These are phyloP conservation scores for Nepenthes gracilis DNA, from an alignment of 148 eudicot species.

Conservation along the genomic window DNA sequence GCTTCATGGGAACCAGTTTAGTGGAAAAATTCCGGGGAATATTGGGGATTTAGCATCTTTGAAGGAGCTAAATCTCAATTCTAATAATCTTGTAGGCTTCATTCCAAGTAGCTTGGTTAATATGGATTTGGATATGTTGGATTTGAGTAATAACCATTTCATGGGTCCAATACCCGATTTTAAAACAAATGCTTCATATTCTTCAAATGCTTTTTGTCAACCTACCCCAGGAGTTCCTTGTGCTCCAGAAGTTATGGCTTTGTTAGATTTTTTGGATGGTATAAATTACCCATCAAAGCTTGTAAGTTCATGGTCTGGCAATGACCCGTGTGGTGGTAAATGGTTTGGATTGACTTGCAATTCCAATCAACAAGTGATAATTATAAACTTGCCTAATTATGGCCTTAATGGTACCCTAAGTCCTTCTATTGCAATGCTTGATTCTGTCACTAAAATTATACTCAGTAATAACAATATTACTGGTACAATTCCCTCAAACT, in stretches of 20 bases:
- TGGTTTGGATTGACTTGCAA: slow-evolving; percentile 83
- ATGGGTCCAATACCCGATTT: slow-evolving; percentile 82
- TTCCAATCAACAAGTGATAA: slow-evolving; percentile 34
- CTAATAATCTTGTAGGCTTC: slow-evolving; percentile 69
- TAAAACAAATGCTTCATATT: slow-evolving; percentile 50
- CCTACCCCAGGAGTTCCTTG: slow-evolving; percentile 46
- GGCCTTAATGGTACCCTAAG: slow-evolving; percentile 71
- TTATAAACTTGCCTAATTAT: slow-evolving; percentile 52
- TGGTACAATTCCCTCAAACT: slow-evolving; percentile 64
- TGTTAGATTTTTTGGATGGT: slow-evolving; percentile 61
- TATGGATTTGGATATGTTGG: slow-evolving; percentile 40
- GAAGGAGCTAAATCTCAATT: slow-evolving; percentile 64
- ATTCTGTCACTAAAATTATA: slow-evolving; percentile 39
- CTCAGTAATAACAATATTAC: slow-evolving; percentile 56
- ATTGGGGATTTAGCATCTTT: slow-evolving; percentile 48
- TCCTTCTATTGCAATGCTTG: slow-evolving; percentile 56
- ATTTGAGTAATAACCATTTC: slow-evolving; percentile 80
- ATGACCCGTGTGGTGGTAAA: slow-evolving; percentile 54
- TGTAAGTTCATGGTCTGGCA: slow-evolving; percentile 70
- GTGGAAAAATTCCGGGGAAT: slow-evolving; percentile 54
- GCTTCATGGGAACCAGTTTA: slow-evolving; percentile 94
- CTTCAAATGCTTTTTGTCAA: slow-evolving; percentile 64
- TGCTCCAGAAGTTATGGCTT: slow-evolving; percentile 65
- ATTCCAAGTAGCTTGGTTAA: slow-evolving; percentile 67
- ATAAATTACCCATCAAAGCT: slow-evolving; percentile 65